A percentile compares a stretch with the other conserved stretches of the same genome.
Conservation (phyloP, 257 asterid genomes). For the Vinca minor region DNA sequence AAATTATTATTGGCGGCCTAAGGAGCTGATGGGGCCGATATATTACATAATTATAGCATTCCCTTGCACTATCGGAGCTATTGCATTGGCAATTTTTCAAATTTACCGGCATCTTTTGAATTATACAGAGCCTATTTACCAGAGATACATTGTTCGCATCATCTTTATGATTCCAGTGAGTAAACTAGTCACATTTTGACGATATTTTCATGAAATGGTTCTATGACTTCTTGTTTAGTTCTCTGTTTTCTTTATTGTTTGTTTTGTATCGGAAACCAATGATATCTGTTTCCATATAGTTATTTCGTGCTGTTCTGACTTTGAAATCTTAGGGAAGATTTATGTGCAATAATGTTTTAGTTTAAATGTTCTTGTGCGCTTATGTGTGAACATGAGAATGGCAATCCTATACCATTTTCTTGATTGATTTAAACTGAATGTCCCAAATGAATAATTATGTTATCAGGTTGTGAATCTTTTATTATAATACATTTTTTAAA, state of each 20-base stretch:
- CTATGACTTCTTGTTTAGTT: background rate
- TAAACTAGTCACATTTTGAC: conserved; percentile 1
- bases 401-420: background rate
- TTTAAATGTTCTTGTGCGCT: background rate
- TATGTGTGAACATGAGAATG: background rate
- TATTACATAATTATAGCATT: conserved; percentile 68
- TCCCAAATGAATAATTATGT: background rate
- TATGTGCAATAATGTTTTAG: background rate
- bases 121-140: conserved; percentile 90
- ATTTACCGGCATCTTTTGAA: conserved; percentile 84
- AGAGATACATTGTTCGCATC: conserved; percentile 92
- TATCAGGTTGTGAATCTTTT: background rate
- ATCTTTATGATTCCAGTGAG: conserved; percentile 99
- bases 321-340: background rate
- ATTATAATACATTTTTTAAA: no score
- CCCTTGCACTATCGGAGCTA: conserved; percentile 87
- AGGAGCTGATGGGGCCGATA: conserved; percentile 63
- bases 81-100: conserved; percentile 59
- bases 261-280: no score
- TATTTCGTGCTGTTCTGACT: background rate
- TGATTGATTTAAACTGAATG: background rate
- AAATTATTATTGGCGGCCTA: background rate
- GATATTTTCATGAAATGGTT: background rate
- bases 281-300: background rate
- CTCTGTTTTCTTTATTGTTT: background rate